Evolutionary conservation across 2,329 filamentous ascomycete species (phyloP).

Genomic region (Penicillium digitatum): DNA sequence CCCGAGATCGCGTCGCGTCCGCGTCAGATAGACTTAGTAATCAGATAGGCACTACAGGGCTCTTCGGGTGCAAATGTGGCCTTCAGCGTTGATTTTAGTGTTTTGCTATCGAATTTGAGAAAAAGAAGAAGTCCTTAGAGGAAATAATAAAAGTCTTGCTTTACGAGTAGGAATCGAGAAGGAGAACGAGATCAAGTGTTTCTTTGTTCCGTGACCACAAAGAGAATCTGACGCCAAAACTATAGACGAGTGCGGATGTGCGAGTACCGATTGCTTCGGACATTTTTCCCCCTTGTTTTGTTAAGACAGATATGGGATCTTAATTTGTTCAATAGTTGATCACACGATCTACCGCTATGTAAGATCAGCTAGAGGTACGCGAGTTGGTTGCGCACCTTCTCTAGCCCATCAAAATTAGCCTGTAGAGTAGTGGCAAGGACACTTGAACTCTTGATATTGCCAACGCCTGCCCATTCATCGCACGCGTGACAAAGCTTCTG

Average conservation of each 20-base stretch:
- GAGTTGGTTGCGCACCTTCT: slow-evolving; percentile 16
- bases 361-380: background rate
- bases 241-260: background rate
- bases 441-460: slow-evolving; percentile 8
- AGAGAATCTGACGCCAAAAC: background rate
- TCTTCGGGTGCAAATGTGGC: background rate
- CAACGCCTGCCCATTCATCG: slow-evolving; percentile 22
- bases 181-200: background rate
- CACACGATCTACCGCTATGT: background rate
- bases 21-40: background rate
- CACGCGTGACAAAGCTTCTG: slow-evolving; percentile 24
- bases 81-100: background rate
- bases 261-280: background rate
- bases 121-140: background rate
- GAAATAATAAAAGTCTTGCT: background rate
- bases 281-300: background rate
- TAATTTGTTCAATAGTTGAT: background rate
- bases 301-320: background rate
- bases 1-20: background rate
- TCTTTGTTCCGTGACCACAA: background rate
- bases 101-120: background rate
- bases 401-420: slow-evolving; percentile 32
- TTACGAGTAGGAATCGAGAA: background rate
- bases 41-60: background rate
- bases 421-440: slow-evolving; percentile 26